A percentile compares a stretch with the other conserved stretches of the same genome.
Conservation (phyloP, 169 alveolate species). For the Perkinsus marinus region DNA sequence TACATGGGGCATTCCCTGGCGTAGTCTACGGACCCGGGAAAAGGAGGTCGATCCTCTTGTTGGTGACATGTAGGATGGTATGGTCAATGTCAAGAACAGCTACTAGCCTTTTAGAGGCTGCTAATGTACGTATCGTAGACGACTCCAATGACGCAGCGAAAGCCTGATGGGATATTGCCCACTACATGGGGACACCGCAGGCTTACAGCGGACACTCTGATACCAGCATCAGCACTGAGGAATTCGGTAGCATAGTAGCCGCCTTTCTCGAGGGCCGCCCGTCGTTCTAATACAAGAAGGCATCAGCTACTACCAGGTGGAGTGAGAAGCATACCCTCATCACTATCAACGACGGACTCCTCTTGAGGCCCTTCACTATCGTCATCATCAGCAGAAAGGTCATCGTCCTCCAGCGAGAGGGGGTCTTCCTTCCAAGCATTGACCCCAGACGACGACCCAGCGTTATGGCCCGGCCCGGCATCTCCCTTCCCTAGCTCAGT, state of each 20-base stretch:
- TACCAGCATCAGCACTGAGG: background rate
- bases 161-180: background rate
- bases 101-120: background rate
- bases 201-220: background rate
- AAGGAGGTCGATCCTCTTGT: background rate
- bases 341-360: no score
- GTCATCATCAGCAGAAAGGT: no score
- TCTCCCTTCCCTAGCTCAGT: background rate
- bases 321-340: no score
- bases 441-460: no score
- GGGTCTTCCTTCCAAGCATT: no score
- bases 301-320: no score
- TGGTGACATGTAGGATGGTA: background rate
- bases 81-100: background rate
- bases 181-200: no score
- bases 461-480: no score
- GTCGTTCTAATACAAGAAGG: no score
- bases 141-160: background rate
- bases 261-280: background rate
- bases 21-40: background rate
- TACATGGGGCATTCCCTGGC: background rate
- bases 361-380: no score
- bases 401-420: no score
- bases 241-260: background rate
- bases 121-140: background rate